These are phyloP conservation scores for Phlyctochytrium planicorne DNA, from an alignment of 192 early-diverging fungal genomes.

Conservation along the genomic window DNA sequence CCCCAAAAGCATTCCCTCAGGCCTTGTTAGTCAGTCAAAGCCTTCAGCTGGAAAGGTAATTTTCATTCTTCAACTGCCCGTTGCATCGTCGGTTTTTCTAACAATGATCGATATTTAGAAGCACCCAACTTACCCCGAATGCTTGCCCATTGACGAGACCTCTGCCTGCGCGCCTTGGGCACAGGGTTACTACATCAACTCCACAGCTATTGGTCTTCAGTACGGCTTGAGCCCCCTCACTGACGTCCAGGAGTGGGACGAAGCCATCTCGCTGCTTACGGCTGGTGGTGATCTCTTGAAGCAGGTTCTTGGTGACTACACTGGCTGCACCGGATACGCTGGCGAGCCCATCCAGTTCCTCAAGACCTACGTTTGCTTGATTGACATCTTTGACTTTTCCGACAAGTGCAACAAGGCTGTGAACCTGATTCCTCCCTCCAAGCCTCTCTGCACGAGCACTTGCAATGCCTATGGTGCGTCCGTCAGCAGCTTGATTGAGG, in stretches of 20 bases:
- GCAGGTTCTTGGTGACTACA: constrained; percentile 38
- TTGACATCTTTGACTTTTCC: constrained; percentile 44
- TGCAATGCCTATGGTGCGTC: constrained; percentile 41
- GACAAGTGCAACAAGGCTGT: constrained; percentile 35
- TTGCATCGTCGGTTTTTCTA: too few species aligned
- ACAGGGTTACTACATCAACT: constrained; percentile 44
- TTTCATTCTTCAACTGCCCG: too few species aligned
- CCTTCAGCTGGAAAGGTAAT: too few species aligned
- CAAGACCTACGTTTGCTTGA: constrained; percentile 45
- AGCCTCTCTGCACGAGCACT: constrained; percentile 24
- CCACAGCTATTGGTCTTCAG: constrained; percentile 37
- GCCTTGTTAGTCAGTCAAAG: too few species aligned
- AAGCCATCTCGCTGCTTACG: constrained; percentile 27
- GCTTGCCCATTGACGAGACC: constrained; percentile 38
- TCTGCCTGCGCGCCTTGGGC: constrained; percentile 42
- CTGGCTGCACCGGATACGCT: constrained; percentile 39
- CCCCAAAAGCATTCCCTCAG: not conserved
- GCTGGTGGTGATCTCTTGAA: constrained; percentile 34
- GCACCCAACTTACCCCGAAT: constrained; percentile 34
- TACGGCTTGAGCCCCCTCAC: constrained; percentile 38
- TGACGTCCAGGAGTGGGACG: constrained; percentile 37
- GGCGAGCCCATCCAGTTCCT: constrained; percentile 50
- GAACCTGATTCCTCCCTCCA: not conserved
- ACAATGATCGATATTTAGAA: too few species aligned
- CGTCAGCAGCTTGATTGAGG: constrained; percentile 27